phyloP scores from a whole-genome alignment of 345 rosid species.

The Salix purpurea region DNA sequence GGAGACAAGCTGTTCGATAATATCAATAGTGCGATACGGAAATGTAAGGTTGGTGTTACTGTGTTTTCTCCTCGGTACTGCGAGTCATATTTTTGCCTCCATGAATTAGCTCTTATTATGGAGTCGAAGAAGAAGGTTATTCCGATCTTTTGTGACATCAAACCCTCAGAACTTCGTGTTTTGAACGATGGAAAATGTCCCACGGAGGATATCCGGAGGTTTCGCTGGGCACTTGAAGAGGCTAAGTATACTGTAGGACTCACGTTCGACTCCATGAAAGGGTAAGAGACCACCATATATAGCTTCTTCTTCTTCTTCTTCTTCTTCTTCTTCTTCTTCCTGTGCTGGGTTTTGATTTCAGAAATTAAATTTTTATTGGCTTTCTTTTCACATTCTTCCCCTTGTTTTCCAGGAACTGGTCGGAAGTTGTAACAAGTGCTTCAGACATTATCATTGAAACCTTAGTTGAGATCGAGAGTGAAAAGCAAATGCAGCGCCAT shows the following conservation, averaged over 20 bases:
- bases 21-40: conserved; percentile 42
- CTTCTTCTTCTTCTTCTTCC: too few relatives aligned
- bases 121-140: conserved; percentile 64
- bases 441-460: conserved; percentile 54
- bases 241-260: conserved; percentile 64
- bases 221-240: conserved; percentile 61
- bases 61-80: conserved; percentile 65
- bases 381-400: not conserved
- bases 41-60: conserved; percentile 52
- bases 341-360: too few relatives aligned
- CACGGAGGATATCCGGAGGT: conserved; percentile 38
- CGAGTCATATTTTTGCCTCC: conserved; percentile 58
- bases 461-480: conserved; percentile 46
- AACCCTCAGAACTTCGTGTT: conserved; percentile 62
- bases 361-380: not conserved
- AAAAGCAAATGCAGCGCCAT: conserved; percentile 19
- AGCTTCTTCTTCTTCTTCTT: too few relatives aligned
- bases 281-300: conserved; percentile 29
- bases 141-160: conserved; percentile 66
- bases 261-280: conserved; percentile 54
- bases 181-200: conserved; percentile 28
- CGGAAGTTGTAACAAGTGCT: conserved; percentile 56
- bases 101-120: conserved; percentile 65
- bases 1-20: conserved; percentile 67
- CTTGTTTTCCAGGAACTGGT: conserved; percentile 43